Conservation (phyloP, 192 early-diverging fungal species). For the Thamnidium elegans region DNA sequence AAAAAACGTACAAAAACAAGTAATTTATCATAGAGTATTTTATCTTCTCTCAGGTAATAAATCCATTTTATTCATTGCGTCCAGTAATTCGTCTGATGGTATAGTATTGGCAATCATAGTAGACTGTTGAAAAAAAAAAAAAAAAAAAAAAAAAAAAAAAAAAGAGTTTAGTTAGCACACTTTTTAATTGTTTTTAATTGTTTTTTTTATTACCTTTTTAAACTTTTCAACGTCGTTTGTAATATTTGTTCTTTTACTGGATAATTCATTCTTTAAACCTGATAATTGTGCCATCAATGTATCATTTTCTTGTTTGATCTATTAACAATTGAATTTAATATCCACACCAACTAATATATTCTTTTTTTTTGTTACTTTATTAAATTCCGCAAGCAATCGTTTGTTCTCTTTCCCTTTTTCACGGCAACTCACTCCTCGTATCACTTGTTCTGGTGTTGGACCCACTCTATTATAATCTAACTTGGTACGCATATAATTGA, state of each 20-base stretch:
- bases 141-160: too few species aligned
- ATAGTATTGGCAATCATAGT: too few species aligned
- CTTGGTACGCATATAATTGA: too few species aligned
- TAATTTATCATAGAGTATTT: neutral
- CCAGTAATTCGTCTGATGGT: neutral
- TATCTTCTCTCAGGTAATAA: neutral
- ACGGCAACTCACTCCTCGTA: neutral
- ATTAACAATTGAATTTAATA: too few species aligned
- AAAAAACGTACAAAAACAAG: neutral
- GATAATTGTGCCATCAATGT: too few species aligned
- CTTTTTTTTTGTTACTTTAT: neutral
- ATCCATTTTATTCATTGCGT: slow-evolving; percentile 3
- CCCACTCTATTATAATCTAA: neutral
- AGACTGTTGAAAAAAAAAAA: too few species aligned
- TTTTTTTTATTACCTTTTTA: too few species aligned
- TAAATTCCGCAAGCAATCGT: neutral
- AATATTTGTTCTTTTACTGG: too few species aligned
- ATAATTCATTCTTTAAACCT: too few species aligned
- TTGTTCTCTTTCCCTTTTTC: neutral
- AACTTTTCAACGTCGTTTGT: too few species aligned
- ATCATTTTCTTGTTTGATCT: too few species aligned
- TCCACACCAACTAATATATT: neutral
- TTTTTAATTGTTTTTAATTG: too few species aligned
- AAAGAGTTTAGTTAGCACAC: neutral
- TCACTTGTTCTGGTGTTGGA: slow-evolving; percentile 4